Evolutionary conservation across 2,329 filamentous ascomycete species (phyloP), one percentile per base, ranked within the genome.

Genomic region (Raffaelea arxii): DNA sequence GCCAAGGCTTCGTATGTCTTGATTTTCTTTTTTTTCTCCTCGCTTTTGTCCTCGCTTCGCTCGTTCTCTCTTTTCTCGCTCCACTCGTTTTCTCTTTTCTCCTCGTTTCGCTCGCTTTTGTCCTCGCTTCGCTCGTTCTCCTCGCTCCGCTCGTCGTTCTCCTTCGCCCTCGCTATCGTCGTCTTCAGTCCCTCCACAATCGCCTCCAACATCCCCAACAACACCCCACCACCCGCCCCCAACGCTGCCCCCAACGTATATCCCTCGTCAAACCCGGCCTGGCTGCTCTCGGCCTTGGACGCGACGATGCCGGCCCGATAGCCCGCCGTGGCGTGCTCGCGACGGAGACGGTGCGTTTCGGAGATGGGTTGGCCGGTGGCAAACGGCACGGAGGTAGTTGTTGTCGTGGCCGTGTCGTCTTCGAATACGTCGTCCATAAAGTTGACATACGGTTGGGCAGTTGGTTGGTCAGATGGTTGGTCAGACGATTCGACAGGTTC

Each of bases 181-280:
- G 49, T 58, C 36, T 50, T 55, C 47, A 75, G 53, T 10, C 79
- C 77, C 14, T 67, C 65, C 1, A 69, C 63, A 19, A 95, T 65
- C 0, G 84, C 88, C 58, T 94, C 86, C 6, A 96, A 59, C 4
- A 86, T 67, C 0, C 92, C 92, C 4, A 94, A 62, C 12, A 94
- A 66, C 53, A 79, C 80, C 0, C 92, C 92, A 0, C 81, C 83
- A 24, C 74, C 73, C 53, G 85, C 62, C 0, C 91, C 92, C 25
- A 97, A 68, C 44, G 83, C 80, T 1, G 88, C 90, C 12, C 92
- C 92, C 1, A 97, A 71, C 14, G 80, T 73, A 61, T 89, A 97
- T 0, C 91, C 91, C 53, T 91, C 86, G 61, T 98, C 92, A 59
- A 98, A 97, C 0, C 91, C 91, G 14, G 73, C 72, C 65, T 98